Conservation (phyloP, 2,329 filamentous ascomycete genomes). For the Hypoxylon sp. region DNA sequence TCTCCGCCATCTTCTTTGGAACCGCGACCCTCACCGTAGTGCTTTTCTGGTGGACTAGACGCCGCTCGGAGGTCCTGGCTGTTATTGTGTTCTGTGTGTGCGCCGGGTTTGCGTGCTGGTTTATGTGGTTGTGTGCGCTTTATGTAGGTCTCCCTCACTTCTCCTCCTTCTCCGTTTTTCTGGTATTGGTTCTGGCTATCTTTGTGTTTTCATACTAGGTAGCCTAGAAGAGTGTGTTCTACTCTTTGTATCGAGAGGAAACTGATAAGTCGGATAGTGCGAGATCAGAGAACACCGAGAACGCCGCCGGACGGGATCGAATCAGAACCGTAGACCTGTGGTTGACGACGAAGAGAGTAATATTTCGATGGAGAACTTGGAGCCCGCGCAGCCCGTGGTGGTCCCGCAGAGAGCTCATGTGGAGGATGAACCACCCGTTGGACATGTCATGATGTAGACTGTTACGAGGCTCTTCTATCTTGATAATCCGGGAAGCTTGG, state of each 20-base stretch:
- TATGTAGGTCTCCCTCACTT: no score
- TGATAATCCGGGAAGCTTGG: background rate
- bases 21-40: background rate
- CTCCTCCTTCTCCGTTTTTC: no score
- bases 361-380: background rate
- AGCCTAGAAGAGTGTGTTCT: no score
- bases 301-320: background rate
- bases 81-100: no score
- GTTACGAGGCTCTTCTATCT: background rate
- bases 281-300: no score
- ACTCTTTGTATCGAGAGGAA: no score
- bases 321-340: background rate
- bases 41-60: background rate
- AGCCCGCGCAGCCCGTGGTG: background rate
- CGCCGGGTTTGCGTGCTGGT: no score
- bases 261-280: background rate
- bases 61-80: no score
- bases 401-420: background rate
- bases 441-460: background rate
- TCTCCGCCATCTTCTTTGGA: background rate
- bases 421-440: background rate
- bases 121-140: no score
- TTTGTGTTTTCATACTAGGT: no score
- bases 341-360: background rate
- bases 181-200: no score